phyloP scores from a whole-genome alignment of 345 rosid species.

The Aquilaria sinensis region DNA sequence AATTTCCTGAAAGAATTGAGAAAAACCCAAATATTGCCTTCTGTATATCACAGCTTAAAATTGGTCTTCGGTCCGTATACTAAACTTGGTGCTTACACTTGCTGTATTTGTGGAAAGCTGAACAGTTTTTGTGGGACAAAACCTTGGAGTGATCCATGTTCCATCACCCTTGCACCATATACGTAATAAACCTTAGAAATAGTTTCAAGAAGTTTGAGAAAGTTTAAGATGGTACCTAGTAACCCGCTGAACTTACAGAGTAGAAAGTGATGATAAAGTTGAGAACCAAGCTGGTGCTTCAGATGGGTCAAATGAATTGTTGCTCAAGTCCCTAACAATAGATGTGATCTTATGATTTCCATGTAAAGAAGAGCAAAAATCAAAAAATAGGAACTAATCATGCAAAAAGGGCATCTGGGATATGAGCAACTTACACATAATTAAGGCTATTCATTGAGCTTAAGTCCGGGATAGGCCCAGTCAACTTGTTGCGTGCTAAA shows the following conservation, averaged over 20 bases:
- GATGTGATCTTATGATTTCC: conserved; percentile 1
- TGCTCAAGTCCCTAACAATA: conserved; percentile 73
- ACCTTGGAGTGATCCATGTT: conserved; percentile 71
- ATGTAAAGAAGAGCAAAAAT: background rate
- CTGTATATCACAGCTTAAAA: no score
- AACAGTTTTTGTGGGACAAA: conserved; percentile 54
- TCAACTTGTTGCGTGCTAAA: conserved; percentile 70
- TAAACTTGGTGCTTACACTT: conserved; percentile 54
- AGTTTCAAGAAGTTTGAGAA: background rate
- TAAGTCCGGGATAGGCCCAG: conserved; percentile 76
- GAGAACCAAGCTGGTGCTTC: conserved; percentile 83
- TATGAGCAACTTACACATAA: conserved; percentile 51
- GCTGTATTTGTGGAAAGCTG: conserved; percentile 62
- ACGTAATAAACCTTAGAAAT: no score
- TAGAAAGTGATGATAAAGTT: conserved; percentile 74
- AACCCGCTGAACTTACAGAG: conserved; percentile 45
- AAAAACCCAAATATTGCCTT: no score
- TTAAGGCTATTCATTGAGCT: conserved; percentile 57
- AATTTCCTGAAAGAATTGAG: conserved; percentile 41
- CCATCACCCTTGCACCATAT: conserved; percentile 45
- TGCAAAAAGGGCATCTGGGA: background rate
- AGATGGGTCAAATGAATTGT: conserved; percentile 61
- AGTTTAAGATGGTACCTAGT: background rate
- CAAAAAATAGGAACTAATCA: background rate
- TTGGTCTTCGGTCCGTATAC: no score